These are phyloP conservation scores for Grosmannia huntii DNA, from an alignment of 2,329 filamentous ascomycete genomes.

Conservation along the genomic window DNA sequence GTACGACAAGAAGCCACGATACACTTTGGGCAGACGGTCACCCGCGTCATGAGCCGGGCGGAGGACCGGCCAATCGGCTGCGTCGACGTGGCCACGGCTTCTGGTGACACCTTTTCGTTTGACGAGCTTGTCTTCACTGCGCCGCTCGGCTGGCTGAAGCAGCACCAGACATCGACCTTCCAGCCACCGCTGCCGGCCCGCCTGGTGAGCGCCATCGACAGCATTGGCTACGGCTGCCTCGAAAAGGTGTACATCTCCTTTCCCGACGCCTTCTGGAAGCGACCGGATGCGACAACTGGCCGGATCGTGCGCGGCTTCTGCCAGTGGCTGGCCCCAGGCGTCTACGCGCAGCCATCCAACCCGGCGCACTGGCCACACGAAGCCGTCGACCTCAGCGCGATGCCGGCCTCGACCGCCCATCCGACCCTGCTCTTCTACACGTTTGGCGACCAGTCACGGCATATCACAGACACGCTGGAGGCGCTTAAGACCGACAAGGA, in stretches of 20 bases:
- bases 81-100: conserved; percentile 31
- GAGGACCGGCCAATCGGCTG: conserved; percentile 11
- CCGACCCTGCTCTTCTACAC: conserved; percentile 80
- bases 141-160: conserved; percentile 57
- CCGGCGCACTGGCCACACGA: conserved; percentile 60
- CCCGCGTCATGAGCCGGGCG: conserved; percentile 25
- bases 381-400: conserved; percentile 60
- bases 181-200: conserved; percentile 44
- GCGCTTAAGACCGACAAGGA: conserved; percentile 17
- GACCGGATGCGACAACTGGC: conserved; percentile 20
- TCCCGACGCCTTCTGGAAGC: conserved; percentile 60
- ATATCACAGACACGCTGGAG: conserved; percentile 35
- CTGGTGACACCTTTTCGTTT: conserved; percentile 36
- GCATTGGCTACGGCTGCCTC: conserved; percentile 55
- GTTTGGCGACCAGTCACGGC: conserved; percentile 48
- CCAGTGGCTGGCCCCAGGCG: conserved; percentile 57
- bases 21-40: conserved; percentile 33
- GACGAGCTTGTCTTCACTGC: conserved; percentile 57
- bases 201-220: conserved; percentile 47
- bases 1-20: conserved; percentile 43
- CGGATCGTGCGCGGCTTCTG: conserved; percentile 51
- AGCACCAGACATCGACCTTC: conserved; percentile 42
- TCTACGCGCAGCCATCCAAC: conserved; percentile 50
- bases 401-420: conserved; percentile 47
- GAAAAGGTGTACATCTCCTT: conserved; percentile 59